Evolutionary conservation across 139 green algal genomes (phyloP).

Genomic region (Coelastrella sp.): DNA sequence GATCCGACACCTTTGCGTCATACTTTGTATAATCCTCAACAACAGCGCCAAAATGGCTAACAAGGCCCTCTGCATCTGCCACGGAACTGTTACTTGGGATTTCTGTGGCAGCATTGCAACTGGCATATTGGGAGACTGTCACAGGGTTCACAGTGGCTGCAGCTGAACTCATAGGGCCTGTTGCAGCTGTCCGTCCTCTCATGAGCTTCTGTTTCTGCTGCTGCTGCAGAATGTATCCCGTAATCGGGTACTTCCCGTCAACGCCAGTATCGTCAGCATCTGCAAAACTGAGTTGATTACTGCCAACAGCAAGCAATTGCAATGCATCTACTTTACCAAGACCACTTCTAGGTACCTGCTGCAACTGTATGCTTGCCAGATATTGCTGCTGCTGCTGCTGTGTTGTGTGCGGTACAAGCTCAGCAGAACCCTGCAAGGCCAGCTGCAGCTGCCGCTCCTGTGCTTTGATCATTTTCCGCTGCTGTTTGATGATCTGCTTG

Average conservation of each 20-base stretch:
- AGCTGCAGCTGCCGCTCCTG: constrained; percentile 35
- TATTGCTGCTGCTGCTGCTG: not conserved
- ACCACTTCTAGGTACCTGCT: not conserved
- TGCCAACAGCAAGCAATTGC: not conserved
- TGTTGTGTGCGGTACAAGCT: not conserved
- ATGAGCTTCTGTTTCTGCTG: not conserved
- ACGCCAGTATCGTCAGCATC: not conserved
- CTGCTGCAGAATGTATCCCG: not conserved
- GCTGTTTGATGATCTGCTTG: constrained; percentile 40
- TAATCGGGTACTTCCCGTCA: not conserved
- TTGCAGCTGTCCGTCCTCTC: too few relatives aligned
- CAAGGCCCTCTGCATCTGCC: too few relatives aligned
- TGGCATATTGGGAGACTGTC: too few relatives aligned
- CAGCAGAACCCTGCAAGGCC: not conserved
- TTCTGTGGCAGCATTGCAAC: too few relatives aligned
- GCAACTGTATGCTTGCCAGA: not conserved
- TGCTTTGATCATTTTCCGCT: constrained; percentile 24
- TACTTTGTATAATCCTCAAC: too few relatives aligned
- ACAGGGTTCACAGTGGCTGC: too few relatives aligned
- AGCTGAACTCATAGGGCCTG: too few relatives aligned
- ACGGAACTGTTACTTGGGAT: too few relatives aligned
- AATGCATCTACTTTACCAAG: not conserved
- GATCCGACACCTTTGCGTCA: too few relatives aligned
- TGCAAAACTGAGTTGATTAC: not conserved
- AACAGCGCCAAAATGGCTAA: too few relatives aligned